Evolutionary conservation across 495 filamentous ascomycete genomes (phyloP).

Genomic region (Hyaloscypha bicolor): DNA sequence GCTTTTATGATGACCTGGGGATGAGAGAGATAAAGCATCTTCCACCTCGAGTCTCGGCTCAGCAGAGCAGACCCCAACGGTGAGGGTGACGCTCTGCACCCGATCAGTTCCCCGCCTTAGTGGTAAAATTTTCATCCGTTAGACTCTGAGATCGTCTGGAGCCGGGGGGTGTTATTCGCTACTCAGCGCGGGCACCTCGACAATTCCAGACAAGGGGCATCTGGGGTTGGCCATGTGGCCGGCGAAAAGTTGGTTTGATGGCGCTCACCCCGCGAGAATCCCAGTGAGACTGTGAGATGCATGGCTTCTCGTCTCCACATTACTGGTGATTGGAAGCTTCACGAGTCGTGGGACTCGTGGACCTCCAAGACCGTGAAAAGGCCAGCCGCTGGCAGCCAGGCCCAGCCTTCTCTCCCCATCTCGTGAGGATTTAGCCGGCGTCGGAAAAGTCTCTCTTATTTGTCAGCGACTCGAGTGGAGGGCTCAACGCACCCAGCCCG

Average conservation of each 20-base stretch:
- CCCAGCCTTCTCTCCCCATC: not conserved
- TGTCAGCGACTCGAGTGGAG: not conserved
- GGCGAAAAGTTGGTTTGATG: not conserved
- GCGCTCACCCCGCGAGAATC: not conserved
- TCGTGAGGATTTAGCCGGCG: not conserved
- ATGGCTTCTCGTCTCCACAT: conserved; percentile 1
- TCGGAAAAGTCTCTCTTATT: not conserved
- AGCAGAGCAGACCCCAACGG: not conserved
- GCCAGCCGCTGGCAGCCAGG: not conserved
- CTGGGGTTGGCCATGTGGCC: not conserved
- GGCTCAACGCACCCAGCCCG: too few species aligned
- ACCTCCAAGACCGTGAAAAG: too few species aligned
- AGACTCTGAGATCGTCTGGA: not conserved
- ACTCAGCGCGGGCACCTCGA: not conserved
- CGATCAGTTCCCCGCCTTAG: conserved; percentile 7
- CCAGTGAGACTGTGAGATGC: not conserved
- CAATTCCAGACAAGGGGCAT: not conserved
- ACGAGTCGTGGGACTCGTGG: not conserved
- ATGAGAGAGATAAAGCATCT: conserved; percentile 10
- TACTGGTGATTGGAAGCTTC: conserved; percentile 8
- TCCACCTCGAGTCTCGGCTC: conserved; percentile 1
- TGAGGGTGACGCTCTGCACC: conserved; percentile 1
- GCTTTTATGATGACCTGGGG: conserved; percentile 20
- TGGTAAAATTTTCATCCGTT: conserved; percentile 16
- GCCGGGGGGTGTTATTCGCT: not conserved